Evolutionary conservation across 768 basidiomycete species (phyloP).

Genomic region (Erythrobasidium yunnanense): DNA sequence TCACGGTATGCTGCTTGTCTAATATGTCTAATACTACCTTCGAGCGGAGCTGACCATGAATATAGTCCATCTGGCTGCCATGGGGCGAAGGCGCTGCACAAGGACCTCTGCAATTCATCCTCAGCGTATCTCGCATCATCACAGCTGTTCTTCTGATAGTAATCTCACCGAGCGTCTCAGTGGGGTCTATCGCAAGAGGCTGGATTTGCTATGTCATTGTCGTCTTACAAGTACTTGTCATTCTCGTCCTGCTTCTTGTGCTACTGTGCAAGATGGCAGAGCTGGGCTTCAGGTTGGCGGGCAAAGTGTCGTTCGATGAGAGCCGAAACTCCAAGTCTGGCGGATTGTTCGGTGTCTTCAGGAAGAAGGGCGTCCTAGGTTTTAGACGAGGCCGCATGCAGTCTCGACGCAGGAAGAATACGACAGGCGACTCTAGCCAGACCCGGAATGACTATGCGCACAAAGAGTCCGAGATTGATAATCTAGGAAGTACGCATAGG

Average conservation of each 20-base stretch:
- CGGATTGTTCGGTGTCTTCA: conserved; percentile 74
- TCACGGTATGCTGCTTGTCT: conserved; percentile 46
- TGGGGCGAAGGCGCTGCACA: conserved; percentile 96
- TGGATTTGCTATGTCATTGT: conserved; percentile 94
- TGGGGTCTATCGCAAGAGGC: conserved; percentile 65
- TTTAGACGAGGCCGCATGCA: conserved; percentile 29
- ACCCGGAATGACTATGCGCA: not conserved
- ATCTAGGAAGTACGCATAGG: too few species aligned
- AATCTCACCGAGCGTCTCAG: conserved; percentile 70
- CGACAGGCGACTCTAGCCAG: not conserved
- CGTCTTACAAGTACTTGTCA: conserved; percentile 64
- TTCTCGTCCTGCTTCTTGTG: conserved; percentile 70
- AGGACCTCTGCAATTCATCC: conserved; percentile 87
- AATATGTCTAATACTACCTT: not conserved
- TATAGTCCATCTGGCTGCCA: conserved; percentile 71
- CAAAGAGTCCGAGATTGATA: too few species aligned
- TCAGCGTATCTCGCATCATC: conserved; percentile 80
- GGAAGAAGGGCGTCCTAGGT: conserved; percentile 50
- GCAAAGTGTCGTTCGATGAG: conserved; percentile 70
- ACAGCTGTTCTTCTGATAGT: conserved; percentile 83
- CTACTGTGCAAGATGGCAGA: conserved; percentile 75
- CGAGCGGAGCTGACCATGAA: not conserved
- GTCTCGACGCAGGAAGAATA: not conserved
- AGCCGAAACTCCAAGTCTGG: conserved; percentile 67
- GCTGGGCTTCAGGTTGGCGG: conserved; percentile 63